These are phyloP conservation scores for Erucastrum elatum DNA, from an alignment of 345 rosid genomes.

Conservation along the genomic window DNA sequence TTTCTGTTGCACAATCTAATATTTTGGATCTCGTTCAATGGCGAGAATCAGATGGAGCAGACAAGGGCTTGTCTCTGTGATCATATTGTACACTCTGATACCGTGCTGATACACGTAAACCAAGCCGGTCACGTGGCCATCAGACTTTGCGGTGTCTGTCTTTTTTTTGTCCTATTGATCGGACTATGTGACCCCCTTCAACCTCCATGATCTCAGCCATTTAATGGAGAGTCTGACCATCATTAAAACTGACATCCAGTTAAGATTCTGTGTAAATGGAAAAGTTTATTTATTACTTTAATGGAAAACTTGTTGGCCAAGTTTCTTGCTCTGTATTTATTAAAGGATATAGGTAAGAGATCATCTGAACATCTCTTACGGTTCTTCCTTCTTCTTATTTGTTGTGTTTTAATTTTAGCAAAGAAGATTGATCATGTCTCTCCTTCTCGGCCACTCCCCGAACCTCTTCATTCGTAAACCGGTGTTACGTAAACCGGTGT, in stretches of 20 bases:
- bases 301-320: neutral
- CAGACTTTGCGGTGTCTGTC: no score
- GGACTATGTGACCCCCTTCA: no score
- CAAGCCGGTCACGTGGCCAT: no score
- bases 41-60: slow-evolving; percentile 35
- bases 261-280: neutral
- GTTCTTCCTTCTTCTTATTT: neutral
- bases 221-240: no score
- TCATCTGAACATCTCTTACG: neutral
- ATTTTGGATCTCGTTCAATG: slow-evolving; percentile 11
- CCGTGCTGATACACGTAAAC: no score
- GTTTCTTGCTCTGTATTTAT: neutral
- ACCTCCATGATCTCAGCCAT: no score
- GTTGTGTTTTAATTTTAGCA: neutral
- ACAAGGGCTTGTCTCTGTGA: slow-evolving; percentile 7
- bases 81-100: slow-evolving; percentile 18
- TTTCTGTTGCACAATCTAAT: neutral
- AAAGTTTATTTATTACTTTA: no score
- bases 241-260: neutral
- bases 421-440: neutral
- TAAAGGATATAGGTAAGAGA: neutral
- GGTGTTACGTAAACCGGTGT: neutral
- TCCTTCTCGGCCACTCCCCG: neutral
- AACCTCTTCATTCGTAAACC: neutral
- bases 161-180: no score